Percentiles rank a stretch among this genome's conserved stretches.
These are phyloP conservation scores for Tricholoma terreum DNA, from an alignment of 768 basidiomycete species.

Conservation along the genomic window DNA sequence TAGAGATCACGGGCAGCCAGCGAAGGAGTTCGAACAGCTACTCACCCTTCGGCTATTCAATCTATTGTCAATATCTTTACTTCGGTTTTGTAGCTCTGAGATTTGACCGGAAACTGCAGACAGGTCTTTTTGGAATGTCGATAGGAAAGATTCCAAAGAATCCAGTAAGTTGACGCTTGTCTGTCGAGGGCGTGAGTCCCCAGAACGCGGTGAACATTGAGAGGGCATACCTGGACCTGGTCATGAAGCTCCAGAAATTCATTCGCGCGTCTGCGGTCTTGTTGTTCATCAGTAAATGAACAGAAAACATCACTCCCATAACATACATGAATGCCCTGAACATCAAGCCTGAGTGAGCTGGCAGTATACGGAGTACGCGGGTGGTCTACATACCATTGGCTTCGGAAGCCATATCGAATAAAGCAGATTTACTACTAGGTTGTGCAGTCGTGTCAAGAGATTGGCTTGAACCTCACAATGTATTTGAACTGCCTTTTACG, in stretches of 20 bases:
- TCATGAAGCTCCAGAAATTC: slow-evolving; percentile 89
- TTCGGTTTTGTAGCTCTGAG: slow-evolving; percentile 86
- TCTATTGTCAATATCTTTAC: slow-evolving; percentile 85
- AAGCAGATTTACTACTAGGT: background rate
- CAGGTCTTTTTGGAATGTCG: slow-evolving; percentile 93
- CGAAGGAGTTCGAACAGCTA: slow-evolving; percentile 9
- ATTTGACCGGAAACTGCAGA: slow-evolving; percentile 96
- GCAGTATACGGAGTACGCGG: background rate
- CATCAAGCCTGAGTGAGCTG: background rate
- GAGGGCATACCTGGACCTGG: slow-evolving; percentile 68
- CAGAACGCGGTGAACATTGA: background rate
- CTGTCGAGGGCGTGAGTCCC: slow-evolving; percentile 37
- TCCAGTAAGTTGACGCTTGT: slow-evolving; percentile 83
- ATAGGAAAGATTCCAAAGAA: slow-evolving; percentile 87
- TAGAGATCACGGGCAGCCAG: background rate
- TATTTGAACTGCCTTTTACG: background rate
- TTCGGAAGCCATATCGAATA: background rate
- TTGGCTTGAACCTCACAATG: too few species aligned
- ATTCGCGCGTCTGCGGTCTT: slow-evolving; percentile 39
- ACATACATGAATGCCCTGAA: slow-evolving; percentile 33
- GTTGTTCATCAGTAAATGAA: background rate
- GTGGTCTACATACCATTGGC: background rate
- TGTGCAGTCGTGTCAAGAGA: too few species aligned
- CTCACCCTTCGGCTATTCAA: slow-evolving; percentile 82
- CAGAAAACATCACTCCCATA: background rate